Percentiles rank a stretch among this genome's conserved stretches.
Evolutionary conservation across 768 basidiomycete genomes (phyloP).

Genomic region (Omphalotus guepiniiformis): DNA sequence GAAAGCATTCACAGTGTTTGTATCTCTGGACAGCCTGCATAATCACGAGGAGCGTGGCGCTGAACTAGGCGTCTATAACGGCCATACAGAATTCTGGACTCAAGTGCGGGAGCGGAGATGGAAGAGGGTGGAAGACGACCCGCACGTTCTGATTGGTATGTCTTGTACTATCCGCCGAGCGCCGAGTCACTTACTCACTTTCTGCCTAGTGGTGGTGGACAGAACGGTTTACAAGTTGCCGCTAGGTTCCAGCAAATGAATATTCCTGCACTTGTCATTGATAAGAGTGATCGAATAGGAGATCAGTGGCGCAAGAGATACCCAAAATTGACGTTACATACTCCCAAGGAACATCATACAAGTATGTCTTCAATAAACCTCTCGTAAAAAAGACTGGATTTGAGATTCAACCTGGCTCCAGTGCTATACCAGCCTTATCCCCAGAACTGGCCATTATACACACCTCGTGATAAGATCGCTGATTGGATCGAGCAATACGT

Average conservation of each 20-base stretch:
- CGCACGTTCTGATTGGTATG: constrained; percentile 36
- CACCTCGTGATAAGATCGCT: constrained; percentile 37
- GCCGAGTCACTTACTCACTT: not conserved
- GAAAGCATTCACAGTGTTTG: constrained; percentile 34
- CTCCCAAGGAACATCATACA: constrained; percentile 18
- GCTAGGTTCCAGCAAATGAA: constrained; percentile 51
- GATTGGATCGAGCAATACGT: constrained; percentile 42
- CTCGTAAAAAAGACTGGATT: too few species aligned
- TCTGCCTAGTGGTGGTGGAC: constrained; percentile 27
- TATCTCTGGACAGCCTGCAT: constrained; percentile 27
- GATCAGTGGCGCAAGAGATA: constrained; percentile 64
- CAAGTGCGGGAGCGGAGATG: constrained; percentile 30
- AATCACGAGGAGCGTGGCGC: constrained; percentile 30
- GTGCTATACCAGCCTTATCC: constrained; percentile 5
- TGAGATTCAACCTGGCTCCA: constrained; percentile 6
- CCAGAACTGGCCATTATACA: constrained; percentile 35
- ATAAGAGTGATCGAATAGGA: constrained; percentile 50
- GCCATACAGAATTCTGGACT: constrained; percentile 30
- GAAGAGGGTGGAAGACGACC: constrained; percentile 31
- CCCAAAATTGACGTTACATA: constrained; percentile 50
- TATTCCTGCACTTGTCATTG: constrained; percentile 52
- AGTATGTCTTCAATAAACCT: constrained; percentile 13
- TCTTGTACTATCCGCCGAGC: constrained; percentile 6
- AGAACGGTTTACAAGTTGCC: constrained; percentile 31
- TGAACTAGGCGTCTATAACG: constrained; percentile 28